These are phyloP conservation scores for Jatropha multifida DNA, from an alignment of 441 rosid genomes.

Conservation along the genomic window DNA sequence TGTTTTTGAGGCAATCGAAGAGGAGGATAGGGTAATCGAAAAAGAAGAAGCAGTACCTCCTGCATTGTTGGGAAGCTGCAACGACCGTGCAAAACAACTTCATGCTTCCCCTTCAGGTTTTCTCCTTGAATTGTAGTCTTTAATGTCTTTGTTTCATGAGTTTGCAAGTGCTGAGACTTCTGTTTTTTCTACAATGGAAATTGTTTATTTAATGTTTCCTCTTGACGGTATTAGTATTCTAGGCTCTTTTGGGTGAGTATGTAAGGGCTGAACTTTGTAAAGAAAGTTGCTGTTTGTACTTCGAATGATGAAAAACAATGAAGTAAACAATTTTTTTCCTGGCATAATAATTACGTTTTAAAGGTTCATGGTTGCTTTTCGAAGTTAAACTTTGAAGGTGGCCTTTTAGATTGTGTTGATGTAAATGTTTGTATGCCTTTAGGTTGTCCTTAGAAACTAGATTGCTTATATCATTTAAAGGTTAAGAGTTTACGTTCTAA, in stretches of 20 bases:
- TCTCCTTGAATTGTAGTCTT: slow-evolving; percentile 7
- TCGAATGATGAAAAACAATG: neutral
- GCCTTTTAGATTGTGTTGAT: neutral
- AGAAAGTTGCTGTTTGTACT: too few relatives aligned
- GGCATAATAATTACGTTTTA: neutral
- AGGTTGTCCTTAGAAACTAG: neutral
- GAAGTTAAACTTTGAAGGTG: neutral
- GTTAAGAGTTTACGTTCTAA: neutral
- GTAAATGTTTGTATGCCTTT: neutral
- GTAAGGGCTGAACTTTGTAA: too few relatives aligned
- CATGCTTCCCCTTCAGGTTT: slow-evolving; percentile 95
- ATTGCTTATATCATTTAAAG: neutral
- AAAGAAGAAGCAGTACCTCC: slow-evolving; percentile 78
- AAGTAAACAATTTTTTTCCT: neutral
- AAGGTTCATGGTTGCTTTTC: slow-evolving; percentile 4
- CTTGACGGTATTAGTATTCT: neutral
- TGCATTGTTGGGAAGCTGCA: slow-evolving; percentile 93
- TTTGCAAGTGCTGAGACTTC: neutral
- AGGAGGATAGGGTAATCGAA: slow-evolving; percentile 81
- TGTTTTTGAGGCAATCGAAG: slow-evolving; percentile 98
- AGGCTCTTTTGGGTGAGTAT: neutral
- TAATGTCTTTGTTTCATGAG: neutral
- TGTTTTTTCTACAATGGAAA: neutral
- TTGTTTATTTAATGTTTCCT: neutral
- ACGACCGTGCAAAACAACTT: slow-evolving; percentile 83